Evolutionary conservation across 495 filamentous ascomycete genomes (phyloP).

Genomic region (Penicillium flavigenum): DNA sequence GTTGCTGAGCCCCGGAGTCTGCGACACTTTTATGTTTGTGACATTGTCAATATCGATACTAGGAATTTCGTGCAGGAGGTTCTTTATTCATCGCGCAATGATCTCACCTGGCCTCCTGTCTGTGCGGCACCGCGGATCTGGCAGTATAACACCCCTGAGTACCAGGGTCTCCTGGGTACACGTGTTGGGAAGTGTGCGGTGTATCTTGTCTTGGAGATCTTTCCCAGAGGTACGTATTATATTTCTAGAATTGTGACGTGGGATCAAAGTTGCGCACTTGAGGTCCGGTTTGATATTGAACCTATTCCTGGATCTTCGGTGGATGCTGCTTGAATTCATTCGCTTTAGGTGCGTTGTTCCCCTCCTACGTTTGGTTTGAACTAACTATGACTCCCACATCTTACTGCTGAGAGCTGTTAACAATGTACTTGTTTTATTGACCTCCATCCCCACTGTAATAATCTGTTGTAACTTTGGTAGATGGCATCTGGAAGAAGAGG

Average conservation of each 20-base stretch:
- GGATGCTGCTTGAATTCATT: neutral
- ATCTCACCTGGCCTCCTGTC: neutral
- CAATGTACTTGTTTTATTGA: neutral
- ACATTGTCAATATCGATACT: neutral
- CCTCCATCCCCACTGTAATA: neutral
- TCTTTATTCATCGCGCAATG: neutral
- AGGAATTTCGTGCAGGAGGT: neutral
- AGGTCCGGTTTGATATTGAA: conserved; percentile 10
- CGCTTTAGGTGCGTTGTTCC: neutral
- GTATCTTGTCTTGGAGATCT: neutral
- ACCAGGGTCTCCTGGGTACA: conserved; percentile 6
- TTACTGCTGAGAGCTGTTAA: neutral
- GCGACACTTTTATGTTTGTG: conserved; percentile 1
- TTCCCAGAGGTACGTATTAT: conserved; percentile 4
- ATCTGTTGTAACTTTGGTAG: neutral
- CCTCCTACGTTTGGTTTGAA: neutral
- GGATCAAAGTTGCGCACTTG: neutral
- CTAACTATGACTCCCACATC: neutral
- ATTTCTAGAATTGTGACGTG: conserved; percentile 1
- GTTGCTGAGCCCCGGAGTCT: neutral
- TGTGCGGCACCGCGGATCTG: neutral
- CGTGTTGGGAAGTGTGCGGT: conserved; percentile 1
- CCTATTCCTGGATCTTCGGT: neutral
- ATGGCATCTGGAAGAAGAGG: neutral
- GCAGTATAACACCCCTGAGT: conserved; percentile 2